Conservation (phyloP, 495 filamentous ascomycete genomes). For the Neurospora cerealis region DNA sequence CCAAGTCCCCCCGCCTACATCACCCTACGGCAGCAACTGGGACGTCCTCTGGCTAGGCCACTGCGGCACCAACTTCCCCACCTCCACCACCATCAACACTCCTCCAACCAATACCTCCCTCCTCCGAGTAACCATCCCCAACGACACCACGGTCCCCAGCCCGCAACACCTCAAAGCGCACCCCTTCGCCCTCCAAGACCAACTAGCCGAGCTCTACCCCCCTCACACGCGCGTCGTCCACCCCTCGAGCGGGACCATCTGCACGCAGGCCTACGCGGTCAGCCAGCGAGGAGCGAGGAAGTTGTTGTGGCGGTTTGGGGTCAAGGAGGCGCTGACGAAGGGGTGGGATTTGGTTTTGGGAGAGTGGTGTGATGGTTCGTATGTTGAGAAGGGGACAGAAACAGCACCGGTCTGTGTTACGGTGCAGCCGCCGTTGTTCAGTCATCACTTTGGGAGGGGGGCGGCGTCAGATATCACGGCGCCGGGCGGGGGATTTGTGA, state of each 20-base stretch:
- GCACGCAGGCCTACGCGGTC: slow-evolving; percentile 40
- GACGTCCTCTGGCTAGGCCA: slow-evolving; percentile 43
- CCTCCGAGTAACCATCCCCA: slow-evolving; percentile 20
- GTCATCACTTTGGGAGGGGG: slow-evolving; percentile 30
- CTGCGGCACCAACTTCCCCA: slow-evolving; percentile 36
- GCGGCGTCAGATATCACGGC: slow-evolving; percentile 34
- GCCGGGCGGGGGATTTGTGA: slow-evolving; percentile 34
- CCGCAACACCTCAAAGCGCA: slow-evolving; percentile 33
- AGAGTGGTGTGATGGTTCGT: slow-evolving; percentile 34
- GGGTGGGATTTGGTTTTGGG: slow-evolving; percentile 38
- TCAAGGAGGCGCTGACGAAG: slow-evolving; percentile 20
- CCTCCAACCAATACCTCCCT: neutral
- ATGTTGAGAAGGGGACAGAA: neutral
- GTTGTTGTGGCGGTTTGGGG: slow-evolving; percentile 29
- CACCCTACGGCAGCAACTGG: slow-evolving; percentile 36
- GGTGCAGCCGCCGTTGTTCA: slow-evolving; percentile 38
- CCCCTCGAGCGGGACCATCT: slow-evolving; percentile 26
- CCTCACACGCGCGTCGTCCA: slow-evolving; percentile 37
- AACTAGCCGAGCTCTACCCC: slow-evolving; percentile 24
- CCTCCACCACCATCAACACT: neutral
- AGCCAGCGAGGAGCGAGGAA: slow-evolving; percentile 33
- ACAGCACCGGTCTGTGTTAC: slow-evolving; percentile 29
- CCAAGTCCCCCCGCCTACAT: too few relatives aligned
- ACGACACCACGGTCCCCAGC: slow-evolving; percentile 30
- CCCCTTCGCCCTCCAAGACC: slow-evolving; percentile 33